phyloP scores from a whole-genome alignment of 768 basidiomycete species.

The Trametes elegans region DNA sequence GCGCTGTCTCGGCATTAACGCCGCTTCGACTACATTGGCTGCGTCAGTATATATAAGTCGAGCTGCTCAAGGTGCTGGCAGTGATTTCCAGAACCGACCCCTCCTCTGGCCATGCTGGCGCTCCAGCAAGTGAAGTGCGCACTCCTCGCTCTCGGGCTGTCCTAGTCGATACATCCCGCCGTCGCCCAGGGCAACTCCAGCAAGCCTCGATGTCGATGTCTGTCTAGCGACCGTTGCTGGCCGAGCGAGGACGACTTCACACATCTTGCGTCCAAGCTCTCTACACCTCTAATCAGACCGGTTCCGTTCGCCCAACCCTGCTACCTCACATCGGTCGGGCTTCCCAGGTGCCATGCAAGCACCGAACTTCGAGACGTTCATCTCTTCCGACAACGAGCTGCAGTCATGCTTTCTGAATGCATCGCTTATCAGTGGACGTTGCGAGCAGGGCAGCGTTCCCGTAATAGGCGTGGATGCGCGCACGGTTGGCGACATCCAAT shows the following conservation, averaged over 20 bases:
- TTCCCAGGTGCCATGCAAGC: constrained; percentile 40
- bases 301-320: constrained; percentile 40
- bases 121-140: too few relatives aligned
- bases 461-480: constrained; percentile 30
- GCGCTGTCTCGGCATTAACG: too few relatives aligned
- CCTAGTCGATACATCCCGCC: too few relatives aligned
- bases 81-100: too few relatives aligned
- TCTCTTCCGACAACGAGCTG: constrained; percentile 41
- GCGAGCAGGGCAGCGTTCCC: constrained; percentile 44
- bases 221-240: constrained; percentile 43
- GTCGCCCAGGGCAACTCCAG: too few relatives aligned
- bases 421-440: constrained; percentile 37
- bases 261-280: constrained; percentile 35
- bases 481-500: constrained; percentile 29
- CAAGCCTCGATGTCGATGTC: constrained; percentile 13
- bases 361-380: constrained; percentile 33
- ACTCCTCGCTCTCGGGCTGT: too few relatives aligned
- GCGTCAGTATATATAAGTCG: too few relatives aligned
- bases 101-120: too few relatives aligned
- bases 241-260: constrained; percentile 36
- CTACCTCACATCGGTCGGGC: constrained; percentile 36
- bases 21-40: too few relatives aligned
- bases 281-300: constrained; percentile 44
- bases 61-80: too few relatives aligned
- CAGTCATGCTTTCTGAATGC: constrained; percentile 52